Conservation (phyloP, 495 filamentous ascomycete species). For the Thermochaetoides thermophila region DNA sequence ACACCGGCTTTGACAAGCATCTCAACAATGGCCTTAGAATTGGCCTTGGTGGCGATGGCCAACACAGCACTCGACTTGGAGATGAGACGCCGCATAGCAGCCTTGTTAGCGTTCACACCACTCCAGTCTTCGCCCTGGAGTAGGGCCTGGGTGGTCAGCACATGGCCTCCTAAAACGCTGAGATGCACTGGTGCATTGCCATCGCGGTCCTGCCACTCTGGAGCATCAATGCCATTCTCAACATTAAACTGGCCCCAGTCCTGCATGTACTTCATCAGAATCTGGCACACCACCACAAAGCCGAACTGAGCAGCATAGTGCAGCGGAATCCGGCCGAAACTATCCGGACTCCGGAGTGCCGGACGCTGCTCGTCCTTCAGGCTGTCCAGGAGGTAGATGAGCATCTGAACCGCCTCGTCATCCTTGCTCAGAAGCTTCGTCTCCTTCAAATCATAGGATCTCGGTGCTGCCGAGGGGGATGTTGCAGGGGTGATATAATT, state of each 20-base stretch:
- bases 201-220: slow-evolving; percentile 80
- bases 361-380: slow-evolving; percentile 52
- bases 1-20: slow-evolving; percentile 82
- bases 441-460: slow-evolving; percentile 28
- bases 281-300: slow-evolving; percentile 69
- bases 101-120: slow-evolving; percentile 41
- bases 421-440: slow-evolving; percentile 47
- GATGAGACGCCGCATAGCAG: slow-evolving; percentile 48
- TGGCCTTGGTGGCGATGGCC: slow-evolving; percentile 70
- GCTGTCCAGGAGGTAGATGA: slow-evolving; percentile 56
- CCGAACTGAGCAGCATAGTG: slow-evolving; percentile 96
- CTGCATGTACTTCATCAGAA: slow-evolving; percentile 79
- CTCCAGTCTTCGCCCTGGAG: slow-evolving; percentile 66
- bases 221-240: slow-evolving; percentile 67
- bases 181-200: slow-evolving; percentile 85
- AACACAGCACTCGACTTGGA: slow-evolving; percentile 83
- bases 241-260: slow-evolving; percentile 79
- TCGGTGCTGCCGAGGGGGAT: slow-evolving; percentile 39
- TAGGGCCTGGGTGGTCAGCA: slow-evolving; percentile 65
- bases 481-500: slow-evolving; percentile 52
- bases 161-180: slow-evolving; percentile 81
- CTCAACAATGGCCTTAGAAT: slow-evolving; percentile 68
- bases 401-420: slow-evolving; percentile 59
- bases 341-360: slow-evolving; percentile 56
- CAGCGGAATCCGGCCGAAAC: slow-evolving; percentile 71